Base-by-base conservation (phyloP, 2,329 filamentous ascomycete genomes). In the Diaporthe australafricana region DNA sequence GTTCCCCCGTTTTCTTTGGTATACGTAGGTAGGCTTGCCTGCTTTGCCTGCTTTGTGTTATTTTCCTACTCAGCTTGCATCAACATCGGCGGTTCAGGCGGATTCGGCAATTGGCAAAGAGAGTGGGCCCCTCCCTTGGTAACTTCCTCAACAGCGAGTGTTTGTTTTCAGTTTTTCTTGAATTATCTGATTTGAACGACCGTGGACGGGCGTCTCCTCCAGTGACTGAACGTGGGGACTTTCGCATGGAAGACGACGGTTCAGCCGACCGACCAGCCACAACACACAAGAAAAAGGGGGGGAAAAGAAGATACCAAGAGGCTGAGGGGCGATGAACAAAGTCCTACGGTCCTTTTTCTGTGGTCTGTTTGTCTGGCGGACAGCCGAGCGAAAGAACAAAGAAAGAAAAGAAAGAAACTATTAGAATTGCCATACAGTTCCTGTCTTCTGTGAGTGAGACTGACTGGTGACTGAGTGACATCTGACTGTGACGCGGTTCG, bases 351-450 rank as follows among this genome's bases (percentile, higher is more conserved):
- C 20, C 22, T 25, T 50, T 7, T 12, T 35, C 25, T 48, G 30
- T 16, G 27, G 57, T 35, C 12, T 35, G 57, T 25, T 17, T 22
- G 25, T 22, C 42, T 48, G 27, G 27, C n/a, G 27, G 32, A 20
- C 45, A 38, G 14, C 12, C 22, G 22, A 65, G 60, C 60, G 60
- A 50, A 38, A 65, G 45, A 38, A 65, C 45, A 65, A 45, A 50
- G n/a, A 50, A 25, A 65, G 25, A 65, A 35, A 50, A 27, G 25
- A 65, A 35, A 50, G 30, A 65, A 22, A 65, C 30, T n/a, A 38
- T 65, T 65, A 65, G 60, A 65, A 50, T 38, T 65, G 14, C 5
- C 60, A 50, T 50, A 14, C 16, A 30, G 27, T 38, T 12, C 45
- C 16, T 38, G n/a, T 50, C n/a, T 11, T 16, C 11, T 40, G 38